Evolutionary conservation across 768 basidiomycete genomes (phyloP), one percentile per base, ranked within the genome.

Genomic region (Xerocomus spinulosus): DNA sequence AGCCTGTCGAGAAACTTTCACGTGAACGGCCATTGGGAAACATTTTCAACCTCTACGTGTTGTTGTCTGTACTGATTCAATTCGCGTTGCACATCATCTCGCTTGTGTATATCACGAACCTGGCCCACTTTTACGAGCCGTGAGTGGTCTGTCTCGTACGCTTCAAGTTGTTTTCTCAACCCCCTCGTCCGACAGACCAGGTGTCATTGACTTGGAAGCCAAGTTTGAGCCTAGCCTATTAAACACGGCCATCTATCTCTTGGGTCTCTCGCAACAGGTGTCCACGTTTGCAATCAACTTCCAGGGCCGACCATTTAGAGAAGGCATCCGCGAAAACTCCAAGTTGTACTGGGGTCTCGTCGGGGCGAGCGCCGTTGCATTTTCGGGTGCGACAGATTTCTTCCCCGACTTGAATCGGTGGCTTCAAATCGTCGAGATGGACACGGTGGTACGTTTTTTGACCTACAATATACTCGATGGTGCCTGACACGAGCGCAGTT

Each of bases 201-300:
- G 88, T 2, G 72, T 74, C 2, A 88, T 97, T 51, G 93, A 98
- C 64, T 73, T 99, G 30, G 95, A 97, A 44, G 95, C 94, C 45
- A 94, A 96, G 64, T 99, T 96, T 58, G 91, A 92, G 63, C 95
- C 96, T 0, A 90, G 83, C 54, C 71, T 99, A 40, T 74, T 99
- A 49, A 99, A 98, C 73, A 95, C 94, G 3, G 92, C 93, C 34
- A 95, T 99, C 60, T 99, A 94, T 71, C 81, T 98, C 24, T 77
- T 99, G 43, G 87, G 94, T 44, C 78, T 98, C 30, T 94, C 91
- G 2, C 95, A 99, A 65, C 96, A 99, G 67, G 95, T 99, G 2
- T 98, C 95, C 7, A 98, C 96, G 0, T 98, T 99, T 61, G 85
- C 93, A 4, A 92, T 98, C 72, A 99, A 99, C 73, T 99, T 94